Percentiles rank a stretch among this genome's conserved stretches.
Evolutionary conservation across 345 rosid species (phyloP).

Genomic region (Rhodamnia argentea): DNA sequence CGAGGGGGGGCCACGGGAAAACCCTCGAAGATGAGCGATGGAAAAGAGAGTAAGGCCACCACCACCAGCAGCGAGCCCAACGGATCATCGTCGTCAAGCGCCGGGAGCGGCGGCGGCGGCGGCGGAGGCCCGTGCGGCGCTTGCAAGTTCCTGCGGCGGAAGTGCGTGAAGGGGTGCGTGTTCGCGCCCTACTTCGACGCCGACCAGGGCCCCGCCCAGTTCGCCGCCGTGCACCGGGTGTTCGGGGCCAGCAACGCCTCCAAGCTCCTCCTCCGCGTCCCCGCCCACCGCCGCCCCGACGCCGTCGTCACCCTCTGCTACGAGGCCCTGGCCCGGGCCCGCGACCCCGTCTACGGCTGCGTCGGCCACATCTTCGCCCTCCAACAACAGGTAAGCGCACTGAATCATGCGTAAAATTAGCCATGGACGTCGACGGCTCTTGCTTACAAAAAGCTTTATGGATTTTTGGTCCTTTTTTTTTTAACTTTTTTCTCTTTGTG

Average conservation of each 20-base stretch:
- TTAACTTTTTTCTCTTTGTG: too few species aligned
- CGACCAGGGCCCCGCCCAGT: constrained; percentile 68
- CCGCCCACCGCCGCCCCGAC: constrained; percentile 55
- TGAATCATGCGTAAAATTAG: background rate
- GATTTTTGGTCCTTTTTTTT: background rate
- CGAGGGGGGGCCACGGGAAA: too few species aligned
- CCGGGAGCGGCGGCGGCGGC: background rate
- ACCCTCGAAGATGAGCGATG: background rate
- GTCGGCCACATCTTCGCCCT: constrained; percentile 68
- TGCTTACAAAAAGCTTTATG: background rate
- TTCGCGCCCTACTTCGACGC: constrained; percentile 87
- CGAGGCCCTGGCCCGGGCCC: constrained; percentile 72
- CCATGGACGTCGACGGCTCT: background rate
- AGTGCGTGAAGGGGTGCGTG: constrained; percentile 69
- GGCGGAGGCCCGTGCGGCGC: constrained; percentile 78
- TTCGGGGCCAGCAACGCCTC: constrained; percentile 93
- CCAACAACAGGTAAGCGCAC: constrained; percentile 58
- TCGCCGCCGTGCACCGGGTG: constrained; percentile 87
- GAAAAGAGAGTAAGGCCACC: background rate
- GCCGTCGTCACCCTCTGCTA: constrained; percentile 72
- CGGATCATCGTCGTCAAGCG: background rate
- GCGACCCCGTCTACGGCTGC: constrained; percentile 84
- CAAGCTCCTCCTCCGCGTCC: constrained; percentile 57
- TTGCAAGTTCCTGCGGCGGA: constrained; percentile 79
- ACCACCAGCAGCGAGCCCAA: background rate